phyloP scores from a whole-genome alignment of 1,139 yeast species.

The Candida tropicalis region DNA sequence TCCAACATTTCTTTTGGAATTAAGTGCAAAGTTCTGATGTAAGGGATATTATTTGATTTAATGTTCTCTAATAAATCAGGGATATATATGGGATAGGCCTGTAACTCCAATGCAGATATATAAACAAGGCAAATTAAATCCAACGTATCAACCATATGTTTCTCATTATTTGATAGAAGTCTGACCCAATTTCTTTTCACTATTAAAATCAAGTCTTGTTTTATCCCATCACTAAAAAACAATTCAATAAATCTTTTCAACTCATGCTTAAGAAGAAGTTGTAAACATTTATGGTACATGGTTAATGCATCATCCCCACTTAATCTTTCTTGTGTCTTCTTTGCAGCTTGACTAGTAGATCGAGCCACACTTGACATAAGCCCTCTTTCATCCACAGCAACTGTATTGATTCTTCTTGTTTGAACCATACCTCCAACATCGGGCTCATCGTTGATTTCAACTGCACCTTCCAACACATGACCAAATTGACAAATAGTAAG shows the following conservation, averaged over 20 bases:
- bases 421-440: conserved; percentile 54
- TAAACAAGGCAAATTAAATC: conserved; percentile 43
- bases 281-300: conserved; percentile 54
- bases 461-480: conserved; percentile 80
- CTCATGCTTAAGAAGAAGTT: conserved; percentile 55
- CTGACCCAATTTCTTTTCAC: conserved; percentile 56
- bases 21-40: conserved; percentile 32
- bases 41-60: conserved; percentile 39
- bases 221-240: conserved; percentile 22
- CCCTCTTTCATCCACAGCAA: conserved; percentile 24
- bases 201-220: conserved; percentile 37
- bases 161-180: conserved; percentile 13
- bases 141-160: conserved; percentile 16
- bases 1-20: conserved; percentile 28
- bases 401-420: conserved; percentile 57
- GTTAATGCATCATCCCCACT: conserved; percentile 58
- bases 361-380: conserved; percentile 16
- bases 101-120: conserved; percentile 36
- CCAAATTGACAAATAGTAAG: conserved; percentile 84
- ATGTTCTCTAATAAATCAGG: conserved; percentile 36
- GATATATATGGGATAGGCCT: conserved; percentile 39
- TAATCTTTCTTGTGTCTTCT: conserved; percentile 21
- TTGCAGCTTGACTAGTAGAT: conserved; percentile 9
- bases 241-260: conserved; percentile 22
- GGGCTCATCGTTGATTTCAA: conserved; percentile 80